Conservation (phyloP, 306 rosid species). For the Coriaria nepalensis region DNA sequence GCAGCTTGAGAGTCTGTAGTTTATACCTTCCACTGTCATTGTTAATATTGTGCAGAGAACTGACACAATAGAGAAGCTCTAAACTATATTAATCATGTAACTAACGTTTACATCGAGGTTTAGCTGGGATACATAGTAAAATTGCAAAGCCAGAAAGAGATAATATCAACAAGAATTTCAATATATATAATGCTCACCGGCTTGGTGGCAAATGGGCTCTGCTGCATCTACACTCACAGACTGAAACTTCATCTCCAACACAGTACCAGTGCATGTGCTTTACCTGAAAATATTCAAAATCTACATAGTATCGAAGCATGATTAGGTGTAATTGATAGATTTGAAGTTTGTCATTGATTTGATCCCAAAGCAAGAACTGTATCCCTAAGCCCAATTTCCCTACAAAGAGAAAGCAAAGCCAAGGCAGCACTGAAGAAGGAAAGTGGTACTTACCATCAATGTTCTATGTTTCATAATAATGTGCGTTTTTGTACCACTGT, state of each 20-base stretch:
- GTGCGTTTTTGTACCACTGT: conserved; percentile 63
- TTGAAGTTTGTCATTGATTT: too few species aligned
- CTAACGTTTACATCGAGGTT: too few species aligned
- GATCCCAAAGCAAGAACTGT: too few species aligned
- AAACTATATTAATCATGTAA: not conserved
- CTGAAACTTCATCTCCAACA: conserved; percentile 51
- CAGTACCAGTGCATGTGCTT: conserved; percentile 94
- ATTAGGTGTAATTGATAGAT: too few species aligned
- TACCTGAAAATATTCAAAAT: conserved; percentile 43
- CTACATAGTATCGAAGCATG: not conserved
- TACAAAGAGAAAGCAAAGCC: conserved; percentile 1
- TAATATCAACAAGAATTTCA: not conserved
- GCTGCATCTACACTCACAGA: conserved; percentile 90
- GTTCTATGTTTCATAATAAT: conserved; percentile 85
- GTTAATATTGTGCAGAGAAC: conserved; percentile 3
- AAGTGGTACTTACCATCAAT: conserved; percentile 48
- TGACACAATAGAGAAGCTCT: conserved; percentile 3
- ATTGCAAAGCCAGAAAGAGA: too few species aligned
- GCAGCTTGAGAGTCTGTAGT: not conserved
- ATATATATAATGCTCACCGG: conserved; percentile 46
- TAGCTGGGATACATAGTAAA: too few species aligned
- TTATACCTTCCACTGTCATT: not conserved
- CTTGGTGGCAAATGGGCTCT: conserved; percentile 89
- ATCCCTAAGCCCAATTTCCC: too few species aligned
- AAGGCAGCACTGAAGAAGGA: conserved; percentile 11